phyloP scores from a whole-genome alignment of 805 yeast genomes.

The Ogataea paraovalis region DNA sequence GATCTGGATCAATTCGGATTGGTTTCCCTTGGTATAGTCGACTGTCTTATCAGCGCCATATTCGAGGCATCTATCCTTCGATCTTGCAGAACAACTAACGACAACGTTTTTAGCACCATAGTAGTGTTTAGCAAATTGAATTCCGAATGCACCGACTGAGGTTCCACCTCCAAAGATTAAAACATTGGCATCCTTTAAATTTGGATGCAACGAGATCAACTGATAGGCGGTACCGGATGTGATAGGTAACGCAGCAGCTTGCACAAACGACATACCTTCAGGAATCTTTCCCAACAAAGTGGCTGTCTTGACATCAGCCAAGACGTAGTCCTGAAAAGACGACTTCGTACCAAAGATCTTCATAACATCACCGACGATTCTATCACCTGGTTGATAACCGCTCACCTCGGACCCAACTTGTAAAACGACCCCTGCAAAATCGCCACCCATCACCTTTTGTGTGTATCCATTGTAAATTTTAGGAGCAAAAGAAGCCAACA shows the following conservation, averaged over 20 bases:
- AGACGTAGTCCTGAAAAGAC: slow-evolving; percentile 43
- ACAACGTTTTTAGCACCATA: slow-evolving; percentile 44
- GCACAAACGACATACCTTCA: slow-evolving; percentile 36
- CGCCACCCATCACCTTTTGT: slow-evolving; percentile 20
- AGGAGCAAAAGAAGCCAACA: slow-evolving; percentile 7
- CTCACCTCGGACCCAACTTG: slow-evolving; percentile 17
- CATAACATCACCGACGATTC: slow-evolving; percentile 16
- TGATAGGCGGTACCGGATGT: slow-evolving; percentile 53
- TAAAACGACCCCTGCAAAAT: slow-evolving; percentile 23
- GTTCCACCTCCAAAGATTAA: slow-evolving; percentile 67
- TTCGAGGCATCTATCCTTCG: slow-evolving; percentile 19
- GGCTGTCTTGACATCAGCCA: slow-evolving; percentile 28
- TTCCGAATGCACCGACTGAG: slow-evolving; percentile 49
- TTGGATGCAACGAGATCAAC: neutral
- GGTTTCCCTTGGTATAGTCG: slow-evolving; percentile 44
- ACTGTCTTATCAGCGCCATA: slow-evolving; percentile 50
- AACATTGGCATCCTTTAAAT: slow-evolving; percentile 38
- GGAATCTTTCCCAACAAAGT: slow-evolving; percentile 40
- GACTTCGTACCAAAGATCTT: slow-evolving; percentile 28
- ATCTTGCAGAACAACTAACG: slow-evolving; percentile 37
- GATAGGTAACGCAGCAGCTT: slow-evolving; percentile 61
- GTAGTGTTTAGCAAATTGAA: slow-evolving; percentile 48
- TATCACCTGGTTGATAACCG: slow-evolving; percentile 18
- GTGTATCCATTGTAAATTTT: slow-evolving; percentile 5
- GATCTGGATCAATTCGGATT: slow-evolving; percentile 32